A percentile compares a stretch with the other conserved stretches of the same genome.
phyloP scores from a whole-genome alignment of 257 asterid species.

The Solanum chiquidenum region DNA sequence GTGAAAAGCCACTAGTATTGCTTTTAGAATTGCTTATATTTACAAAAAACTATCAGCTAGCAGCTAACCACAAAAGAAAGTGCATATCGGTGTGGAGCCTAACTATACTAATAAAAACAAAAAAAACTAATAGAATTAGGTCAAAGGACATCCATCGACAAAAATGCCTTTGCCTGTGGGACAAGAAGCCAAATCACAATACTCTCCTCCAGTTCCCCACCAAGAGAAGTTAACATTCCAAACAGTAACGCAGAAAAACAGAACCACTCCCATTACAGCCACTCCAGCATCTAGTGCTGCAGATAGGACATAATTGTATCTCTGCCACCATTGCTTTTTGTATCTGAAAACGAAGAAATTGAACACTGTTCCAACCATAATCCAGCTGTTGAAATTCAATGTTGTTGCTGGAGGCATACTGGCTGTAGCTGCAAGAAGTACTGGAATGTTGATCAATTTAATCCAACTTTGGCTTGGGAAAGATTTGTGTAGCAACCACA shows the following conservation, averaged over 20 bases:
- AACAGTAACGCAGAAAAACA: slow-evolving; percentile 27
- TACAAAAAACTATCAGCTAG: not conserved
- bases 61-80: not conserved
- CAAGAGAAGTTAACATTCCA: slow-evolving; percentile 19
- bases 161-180: slow-evolving; percentile 53
- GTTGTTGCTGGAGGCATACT: slow-evolving; percentile 59
- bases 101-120: not conserved
- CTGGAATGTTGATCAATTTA: slow-evolving; percentile 44
- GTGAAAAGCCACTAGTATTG: not conserved
- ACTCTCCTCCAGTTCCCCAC: slow-evolving; percentile 54
- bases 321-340: slow-evolving; percentile 71
- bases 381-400: slow-evolving; percentile 67
- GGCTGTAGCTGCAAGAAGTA: slow-evolving; percentile 45
- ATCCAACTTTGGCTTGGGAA: slow-evolving; percentile 56
- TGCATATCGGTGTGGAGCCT: not conserved
- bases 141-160: slow-evolving; percentile 52
- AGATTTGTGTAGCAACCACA: slow-evolving; percentile 32
- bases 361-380: slow-evolving; percentile 35
- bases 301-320: slow-evolving; percentile 52
- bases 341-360: slow-evolving; percentile 41
- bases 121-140: not conserved
- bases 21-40: not conserved
- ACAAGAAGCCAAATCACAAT: slow-evolving; percentile 41
- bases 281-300: slow-evolving; percentile 76
- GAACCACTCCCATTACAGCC: slow-evolving; percentile 61